Percentiles rank a stretch among this genome's conserved stretches.
phyloP scores from a whole-genome alignment of 202 grass and related monocot species.

The Alloteropsis angusta region DNA sequence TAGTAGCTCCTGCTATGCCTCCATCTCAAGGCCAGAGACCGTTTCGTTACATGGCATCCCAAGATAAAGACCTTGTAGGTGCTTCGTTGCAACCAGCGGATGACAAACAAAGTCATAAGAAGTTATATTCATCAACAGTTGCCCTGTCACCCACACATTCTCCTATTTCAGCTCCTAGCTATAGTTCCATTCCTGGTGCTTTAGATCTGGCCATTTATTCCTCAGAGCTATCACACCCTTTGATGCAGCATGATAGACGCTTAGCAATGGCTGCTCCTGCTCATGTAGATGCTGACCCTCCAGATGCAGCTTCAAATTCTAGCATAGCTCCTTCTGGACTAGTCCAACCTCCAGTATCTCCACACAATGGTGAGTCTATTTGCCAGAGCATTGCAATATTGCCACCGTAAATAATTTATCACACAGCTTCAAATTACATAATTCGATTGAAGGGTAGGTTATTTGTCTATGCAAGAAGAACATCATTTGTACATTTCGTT shows the following conservation, averaged over 20 bases:
- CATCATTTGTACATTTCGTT: neutral
- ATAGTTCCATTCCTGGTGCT: slow-evolving; percentile 23
- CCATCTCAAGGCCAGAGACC: slow-evolving; percentile 45
- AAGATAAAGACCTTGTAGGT: slow-evolving; percentile 24
- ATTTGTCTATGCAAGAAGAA: neutral
- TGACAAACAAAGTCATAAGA: slow-evolving; percentile 24
- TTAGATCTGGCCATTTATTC: slow-evolving; percentile 30
- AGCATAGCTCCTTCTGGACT: slow-evolving; percentile 64
- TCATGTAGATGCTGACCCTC: slow-evolving; percentile 38
- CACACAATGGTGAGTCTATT: slow-evolving; percentile 56
- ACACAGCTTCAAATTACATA: neutral
- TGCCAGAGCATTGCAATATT: slow-evolving; percentile 14
- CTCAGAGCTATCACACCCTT: slow-evolving; percentile 27
- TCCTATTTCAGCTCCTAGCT: slow-evolving; percentile 37
- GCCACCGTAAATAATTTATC: slow-evolving; percentile 10
- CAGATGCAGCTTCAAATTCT: slow-evolving; percentile 68
- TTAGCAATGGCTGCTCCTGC: slow-evolving; percentile 28
- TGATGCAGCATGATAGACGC: slow-evolving; percentile 14
- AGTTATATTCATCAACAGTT: slow-evolving; percentile 29
- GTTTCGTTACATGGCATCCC: slow-evolving; percentile 28
- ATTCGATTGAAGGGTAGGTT: neutral
- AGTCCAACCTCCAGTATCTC: slow-evolving; percentile 66
- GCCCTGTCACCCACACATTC: slow-evolving; percentile 22
- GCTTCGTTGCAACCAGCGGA: slow-evolving; percentile 1
- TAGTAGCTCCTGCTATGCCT: slow-evolving; percentile 37